A percentile compares a stretch with the other conserved stretches of the same genome.
phyloP scores from a whole-genome alignment of 371 early-diverging fungal species.

The Mortierella sp. region DNA sequence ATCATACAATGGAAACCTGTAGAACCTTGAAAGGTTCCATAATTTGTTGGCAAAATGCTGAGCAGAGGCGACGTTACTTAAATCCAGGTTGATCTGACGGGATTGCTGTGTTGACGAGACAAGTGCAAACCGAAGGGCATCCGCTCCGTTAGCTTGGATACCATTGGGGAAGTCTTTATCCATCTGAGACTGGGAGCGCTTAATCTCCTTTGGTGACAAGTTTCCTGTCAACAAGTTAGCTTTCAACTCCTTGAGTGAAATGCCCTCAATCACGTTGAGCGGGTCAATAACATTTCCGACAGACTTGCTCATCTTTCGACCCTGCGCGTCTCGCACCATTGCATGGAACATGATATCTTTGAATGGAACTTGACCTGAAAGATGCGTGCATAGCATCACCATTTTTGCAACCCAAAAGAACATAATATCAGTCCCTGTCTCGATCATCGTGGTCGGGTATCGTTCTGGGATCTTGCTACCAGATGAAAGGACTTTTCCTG shows the following conservation, averaged over 20 bases:
- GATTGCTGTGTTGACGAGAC: conserved; percentile 90
- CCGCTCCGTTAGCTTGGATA: conserved; percentile 97
- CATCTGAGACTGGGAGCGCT: conserved; percentile 71
- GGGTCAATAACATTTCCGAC: conserved; percentile 99
- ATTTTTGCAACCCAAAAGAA: conserved; percentile 99
- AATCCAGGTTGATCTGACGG: conserved; percentile 97
- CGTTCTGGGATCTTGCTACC: conserved; percentile 54
- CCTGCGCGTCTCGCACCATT: conserved; percentile 95
- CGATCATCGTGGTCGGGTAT: conserved; percentile 93
- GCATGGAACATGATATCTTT: conserved; percentile 84
- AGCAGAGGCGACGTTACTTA: conserved; percentile 93
- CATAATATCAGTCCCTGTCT: conserved; percentile 99
- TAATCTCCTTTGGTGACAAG: conserved; percentile 86
- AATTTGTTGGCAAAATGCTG: conserved; percentile 98
- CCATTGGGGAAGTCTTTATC: conserved; percentile 94
- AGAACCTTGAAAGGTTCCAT: conserved; percentile 95
- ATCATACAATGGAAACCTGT: conserved; percentile 70
- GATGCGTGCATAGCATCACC: conserved; percentile 97
- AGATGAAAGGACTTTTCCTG: conserved; percentile 59
- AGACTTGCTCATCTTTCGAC: conserved; percentile 98
- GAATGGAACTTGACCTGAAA: conserved; percentile 91
- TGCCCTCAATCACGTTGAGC: conserved; percentile 94
- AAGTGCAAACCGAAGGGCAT: conserved; percentile 94
- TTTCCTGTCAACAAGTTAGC: conserved; percentile 80
- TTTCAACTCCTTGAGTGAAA: conserved; percentile 76